Conservation (phyloP, 2,329 filamentous ascomycete genomes). For the Penicillium sp. region DNA sequence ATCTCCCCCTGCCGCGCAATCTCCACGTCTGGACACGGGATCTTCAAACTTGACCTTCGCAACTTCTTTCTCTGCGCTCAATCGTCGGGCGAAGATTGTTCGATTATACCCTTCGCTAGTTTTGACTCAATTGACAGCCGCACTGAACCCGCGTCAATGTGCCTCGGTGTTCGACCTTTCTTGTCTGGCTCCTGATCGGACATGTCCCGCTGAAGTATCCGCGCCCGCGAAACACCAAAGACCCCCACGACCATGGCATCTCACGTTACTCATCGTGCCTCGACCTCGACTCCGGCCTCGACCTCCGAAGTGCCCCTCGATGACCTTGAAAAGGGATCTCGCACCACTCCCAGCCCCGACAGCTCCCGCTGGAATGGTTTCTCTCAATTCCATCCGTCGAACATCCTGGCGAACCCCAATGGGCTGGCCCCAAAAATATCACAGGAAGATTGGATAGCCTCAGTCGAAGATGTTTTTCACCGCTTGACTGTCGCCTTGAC, state of each 20-base stretch:
- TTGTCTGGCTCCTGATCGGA: neutral
- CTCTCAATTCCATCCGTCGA: conserved; percentile 29
- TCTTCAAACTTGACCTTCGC: neutral
- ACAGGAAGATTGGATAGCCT: conserved; percentile 32
- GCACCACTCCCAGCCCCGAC: conserved; percentile 8
- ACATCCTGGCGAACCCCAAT: conserved; percentile 26
- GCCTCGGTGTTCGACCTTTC: neutral
- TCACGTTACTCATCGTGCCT: conserved; percentile 16
- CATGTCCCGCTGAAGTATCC: conserved; percentile 9
- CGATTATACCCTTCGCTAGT: too few relatives aligned
- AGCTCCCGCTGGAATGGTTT: conserved; percentile 28
- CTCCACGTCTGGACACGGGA: neutral
- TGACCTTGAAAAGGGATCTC: conserved; percentile 33
- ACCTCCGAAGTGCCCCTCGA: conserved; percentile 33
- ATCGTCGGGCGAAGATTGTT: too few relatives aligned
- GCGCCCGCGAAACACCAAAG: neutral
- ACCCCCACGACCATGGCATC: conserved; percentile 16
- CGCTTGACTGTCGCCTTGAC: conserved; percentile 36
- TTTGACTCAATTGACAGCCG: too few relatives aligned
- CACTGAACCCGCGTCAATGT: neutral
- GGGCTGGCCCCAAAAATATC: conserved; percentile 21
- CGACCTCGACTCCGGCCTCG: conserved; percentile 31
- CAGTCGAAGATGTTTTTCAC: conserved; percentile 26
- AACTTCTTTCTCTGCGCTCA: too few relatives aligned
- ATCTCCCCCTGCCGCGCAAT: conserved; percentile 4